Base-by-base conservation (phyloP, 1,139 yeast genomes). In the Suhomyces yuchorum region DNA sequence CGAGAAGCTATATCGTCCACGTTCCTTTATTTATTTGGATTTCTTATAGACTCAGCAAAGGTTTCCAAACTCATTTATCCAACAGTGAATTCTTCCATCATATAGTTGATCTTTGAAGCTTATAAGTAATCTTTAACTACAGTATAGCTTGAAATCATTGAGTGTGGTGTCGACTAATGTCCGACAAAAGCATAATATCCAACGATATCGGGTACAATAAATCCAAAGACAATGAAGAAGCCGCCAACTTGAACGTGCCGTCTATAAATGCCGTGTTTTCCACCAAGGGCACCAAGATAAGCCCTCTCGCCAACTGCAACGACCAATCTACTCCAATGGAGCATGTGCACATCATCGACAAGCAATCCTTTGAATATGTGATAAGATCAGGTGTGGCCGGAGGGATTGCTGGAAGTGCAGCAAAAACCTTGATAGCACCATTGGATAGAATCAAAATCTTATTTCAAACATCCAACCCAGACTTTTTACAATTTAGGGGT, bases 391-490 rank as follows among this genome's bases (percentile, higher is more conserved):
- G 97, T 0, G 59, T 91, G 1, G 96, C 99, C 0, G 99, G 99
- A 11, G 99, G 99, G 0, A 60, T 90, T 1, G 97, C 99, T 0
- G 99, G 99, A 0, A 84, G 92, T 47, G 90, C 95, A 8, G 99
- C 97, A 6, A 93, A 93, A 62, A 91, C 98, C 0, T 73, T 92
- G 45, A 88, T 93, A 40, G 99, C 99, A 0, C 99, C 99, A 0
- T 68, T 93, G 47, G 99, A 93, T 66, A 78, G 99, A 59, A 93
- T 93, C 54, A 93, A 93, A 70, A 93, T 93, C 58, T 71, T 93
- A 42, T 93, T 93, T 66, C 99, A 93, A 68, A 95, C 99, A 0
- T 84, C 95, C 20, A 92, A 92, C 60, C 98, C 98, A 0, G 93
- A 87, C 51, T 93, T 88, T 60, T 67, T 81, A 34, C 80, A 86